Percentiles rank a stretch among this genome's conserved stretches.
Evolutionary conservation across 495 filamentous ascomycete genomes (phyloP).

Genomic region (Cercophora scortea): DNA sequence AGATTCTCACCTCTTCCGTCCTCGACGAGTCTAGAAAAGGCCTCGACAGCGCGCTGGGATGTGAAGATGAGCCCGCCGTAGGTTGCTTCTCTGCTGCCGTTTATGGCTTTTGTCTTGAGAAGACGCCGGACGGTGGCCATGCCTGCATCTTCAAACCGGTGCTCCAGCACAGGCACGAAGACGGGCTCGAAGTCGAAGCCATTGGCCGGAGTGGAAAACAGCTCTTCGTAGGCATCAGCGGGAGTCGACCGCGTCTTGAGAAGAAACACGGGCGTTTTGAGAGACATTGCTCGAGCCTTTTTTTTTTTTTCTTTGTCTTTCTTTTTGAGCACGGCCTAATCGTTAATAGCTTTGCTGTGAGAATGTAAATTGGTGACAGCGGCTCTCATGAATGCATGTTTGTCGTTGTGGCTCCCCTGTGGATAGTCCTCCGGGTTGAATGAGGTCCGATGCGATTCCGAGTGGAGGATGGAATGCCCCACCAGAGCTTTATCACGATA

Average conservation of each 20-base stretch:
- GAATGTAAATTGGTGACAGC: too few species aligned
- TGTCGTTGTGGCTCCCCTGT: too few species aligned
- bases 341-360: too few species aligned
- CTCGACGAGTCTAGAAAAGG: conserved; percentile 60
- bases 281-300: conserved; percentile 3
- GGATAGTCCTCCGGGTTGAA: too few species aligned
- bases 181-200: conserved; percentile 47
- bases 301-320: too few species aligned
- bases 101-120: conserved; percentile 29
- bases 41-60: conserved; percentile 88
- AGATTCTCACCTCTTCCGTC: conserved; percentile 29
- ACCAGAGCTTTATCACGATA: conserved; percentile 11
- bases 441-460: too few species aligned
- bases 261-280: conserved; percentile 57
- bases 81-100: conserved; percentile 17
- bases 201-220: conserved; percentile 45
- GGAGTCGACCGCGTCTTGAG: conserved; percentile 82
- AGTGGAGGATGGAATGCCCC: neutral
- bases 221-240: conserved; percentile 69
- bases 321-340: too few species aligned
- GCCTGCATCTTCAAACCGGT: conserved; percentile 44
- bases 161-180: conserved; percentile 82
- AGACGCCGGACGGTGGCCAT: conserved; percentile 29
- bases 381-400: too few species aligned
- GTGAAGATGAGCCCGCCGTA: conserved; percentile 92